Evolutionary conservation across 345 rosid genomes (phyloP).

Genomic region (Gossypium rotundifolium): DNA sequence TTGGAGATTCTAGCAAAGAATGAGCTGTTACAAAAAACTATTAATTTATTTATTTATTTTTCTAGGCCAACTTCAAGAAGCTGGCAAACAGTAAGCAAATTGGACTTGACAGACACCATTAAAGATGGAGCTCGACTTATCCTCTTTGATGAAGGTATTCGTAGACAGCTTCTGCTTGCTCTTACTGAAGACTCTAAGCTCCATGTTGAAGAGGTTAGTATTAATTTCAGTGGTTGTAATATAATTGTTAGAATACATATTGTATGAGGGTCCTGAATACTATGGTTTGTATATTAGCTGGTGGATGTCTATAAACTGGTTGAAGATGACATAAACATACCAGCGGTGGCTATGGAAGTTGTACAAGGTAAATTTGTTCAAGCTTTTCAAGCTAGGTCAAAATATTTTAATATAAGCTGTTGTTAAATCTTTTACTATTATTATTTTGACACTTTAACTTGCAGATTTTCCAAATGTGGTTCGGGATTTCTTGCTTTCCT

Average conservation of each 20-base stretch:
- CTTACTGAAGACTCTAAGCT: slow-evolving; percentile 92
- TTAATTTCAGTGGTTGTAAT: not conserved
- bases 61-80: slow-evolving; percentile 42
- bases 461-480: slow-evolving; percentile 76
- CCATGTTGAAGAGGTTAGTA: slow-evolving; percentile 79
- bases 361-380: slow-evolving; percentile 46
- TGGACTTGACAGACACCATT: slow-evolving; percentile 81
- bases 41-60: not conserved
- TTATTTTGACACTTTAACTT: slow-evolving; percentile 1
- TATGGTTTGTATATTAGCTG: slow-evolving; percentile 43
- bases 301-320: slow-evolving; percentile 82
- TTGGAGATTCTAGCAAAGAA: slow-evolving; percentile 6
- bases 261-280: slow-evolving; percentile 4
- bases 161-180: slow-evolving; percentile 88
- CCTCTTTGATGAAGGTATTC: slow-evolving; percentile 73
- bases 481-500: slow-evolving; percentile 67
- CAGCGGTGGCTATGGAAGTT: slow-evolving; percentile 65
- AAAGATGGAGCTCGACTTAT: slow-evolving; percentile 95
- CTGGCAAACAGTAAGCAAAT: slow-evolving; percentile 41
- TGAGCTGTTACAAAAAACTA: not conserved
- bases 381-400: not conserved
- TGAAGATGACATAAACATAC: slow-evolving; percentile 73
- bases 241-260: not conserved
- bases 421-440: not conserved
- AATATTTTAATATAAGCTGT: not conserved